Evolutionary conservation across 345 rosid genomes (phyloP), one percentile per base, ranked within the genome.

Genomic region (Heritiera littoralis): DNA sequence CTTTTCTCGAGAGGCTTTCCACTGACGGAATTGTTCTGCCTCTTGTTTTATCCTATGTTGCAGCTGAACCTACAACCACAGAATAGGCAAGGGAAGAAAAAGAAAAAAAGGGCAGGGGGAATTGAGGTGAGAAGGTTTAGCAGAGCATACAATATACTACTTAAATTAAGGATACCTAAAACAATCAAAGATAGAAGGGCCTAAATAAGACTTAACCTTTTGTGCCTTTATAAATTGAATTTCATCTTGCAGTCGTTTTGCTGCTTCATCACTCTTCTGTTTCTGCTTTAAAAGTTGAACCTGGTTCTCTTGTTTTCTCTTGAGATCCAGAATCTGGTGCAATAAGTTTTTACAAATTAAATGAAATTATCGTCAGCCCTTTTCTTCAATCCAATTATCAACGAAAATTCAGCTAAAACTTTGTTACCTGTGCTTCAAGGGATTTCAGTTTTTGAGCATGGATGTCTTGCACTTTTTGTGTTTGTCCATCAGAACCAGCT

Each of bases 21-120:
- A 96, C 67, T 90, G 99, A 55, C 98, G 91, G 84, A 96, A 96
- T 81, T 94, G 99, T 79, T 94, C 99, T 23, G 98, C 97, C 85
- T 96, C 99, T 87, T 94, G 98, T 88, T 92, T 96, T 86, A 96
- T 96, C 79, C 89, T 96, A 72, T 94, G 95, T 78, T 94, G 99
- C 84, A 96, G 86, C 83, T 96, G 99, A 86, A 96, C 99, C 99
- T 96, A 66, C 13, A 82, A 72, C 40, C 63, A 51, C 55, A 55
- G 55, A 58, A 75, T 20, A 28, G 17, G 74, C 78, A 79, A 35
- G 35, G 52, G 74, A 40, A 72, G 30, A 70, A 64, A 64, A 78
- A 74, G 72, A 74, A 72, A 17, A 55, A 66, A 5, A 61, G 58
- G 52, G n/a, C 67, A 77, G 73, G 67, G 56, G 7, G 56, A 8